phyloP scores from a whole-genome alignment of 495 filamentous ascomycete genomes.

The Trichodelitschia bisporula region DNA sequence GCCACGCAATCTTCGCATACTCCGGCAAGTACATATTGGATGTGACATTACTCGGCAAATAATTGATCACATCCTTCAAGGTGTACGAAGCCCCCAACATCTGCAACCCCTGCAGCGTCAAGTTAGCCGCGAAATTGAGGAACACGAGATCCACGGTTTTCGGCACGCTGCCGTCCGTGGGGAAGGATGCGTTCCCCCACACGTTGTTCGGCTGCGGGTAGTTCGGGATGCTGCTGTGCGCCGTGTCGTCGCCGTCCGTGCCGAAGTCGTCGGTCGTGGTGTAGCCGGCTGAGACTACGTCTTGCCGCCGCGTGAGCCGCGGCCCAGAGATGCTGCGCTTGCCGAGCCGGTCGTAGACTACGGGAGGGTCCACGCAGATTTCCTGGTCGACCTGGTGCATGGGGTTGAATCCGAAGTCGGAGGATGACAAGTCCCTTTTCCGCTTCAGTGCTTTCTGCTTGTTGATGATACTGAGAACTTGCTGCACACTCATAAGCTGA shows the following conservation, averaged over 20 bases:
- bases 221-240: slow-evolving; percentile 11
- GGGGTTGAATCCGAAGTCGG: slow-evolving; percentile 11
- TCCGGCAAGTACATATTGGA: slow-evolving; percentile 24
- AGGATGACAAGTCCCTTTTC: slow-evolving; percentile 14
- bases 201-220: slow-evolving; percentile 8
- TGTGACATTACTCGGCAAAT: slow-evolving; percentile 19
- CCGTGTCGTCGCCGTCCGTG: slow-evolving; percentile 16
- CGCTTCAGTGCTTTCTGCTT: slow-evolving; percentile 15
- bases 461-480: slow-evolving; percentile 19
- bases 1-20: slow-evolving; percentile 23
- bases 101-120: slow-evolving; percentile 15
- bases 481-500: slow-evolving; percentile 3
- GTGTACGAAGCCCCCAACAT: slow-evolving; percentile 18
- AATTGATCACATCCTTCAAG: slow-evolving; percentile 16
- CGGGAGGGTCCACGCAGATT: slow-evolving; percentile 19
- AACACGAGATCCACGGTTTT: slow-evolving; percentile 14
- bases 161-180: slow-evolving; percentile 10
- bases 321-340: slow-evolving; percentile 1
- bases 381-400: slow-evolving; percentile 15
- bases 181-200: slow-evolving; percentile 14
- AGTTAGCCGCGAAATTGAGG: slow-evolving; percentile 12
- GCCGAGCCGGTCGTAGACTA: slow-evolving; percentile 4
- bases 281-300: slow-evolving; percentile 14
- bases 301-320: slow-evolving; percentile 19
- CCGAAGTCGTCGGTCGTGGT: slow-evolving; percentile 21